Conservation (phyloP, 768 basidiomycete genomes). For the Thelephora ganbajun region DNA sequence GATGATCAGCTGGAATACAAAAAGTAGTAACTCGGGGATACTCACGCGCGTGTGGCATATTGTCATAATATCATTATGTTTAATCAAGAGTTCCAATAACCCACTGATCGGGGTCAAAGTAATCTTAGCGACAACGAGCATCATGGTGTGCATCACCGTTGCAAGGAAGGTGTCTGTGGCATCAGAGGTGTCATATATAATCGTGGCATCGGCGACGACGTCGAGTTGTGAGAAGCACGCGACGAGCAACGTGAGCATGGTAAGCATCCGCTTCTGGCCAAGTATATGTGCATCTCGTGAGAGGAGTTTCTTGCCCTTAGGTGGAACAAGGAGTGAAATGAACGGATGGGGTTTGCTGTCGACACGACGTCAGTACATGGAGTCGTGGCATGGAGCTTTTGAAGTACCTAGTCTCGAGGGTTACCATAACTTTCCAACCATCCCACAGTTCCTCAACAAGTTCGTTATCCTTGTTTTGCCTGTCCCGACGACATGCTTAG, state of each 20-base stretch:
- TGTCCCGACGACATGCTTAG: conserved; percentile 12
- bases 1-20: conserved; percentile 5
- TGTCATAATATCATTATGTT: conserved; percentile 58
- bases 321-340: conserved; percentile 74
- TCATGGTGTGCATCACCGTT: conserved; percentile 75
- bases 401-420: conserved; percentile 79
- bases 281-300: conserved; percentile 82
- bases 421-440: conserved; percentile 73
- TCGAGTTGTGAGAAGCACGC: conserved; percentile 93
- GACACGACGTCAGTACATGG: neutral
- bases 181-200: conserved; percentile 51
- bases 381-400: neutral
- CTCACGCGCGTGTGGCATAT: conserved; percentile 74
- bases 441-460: conserved; percentile 68
- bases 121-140: conserved; percentile 68
- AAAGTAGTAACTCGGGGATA: conserved; percentile 3
- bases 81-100: conserved; percentile 68
- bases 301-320: conserved; percentile 88
- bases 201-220: conserved; percentile 65
- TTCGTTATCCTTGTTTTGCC: conserved; percentile 42
- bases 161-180: conserved; percentile 79
- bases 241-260: conserved; percentile 79
- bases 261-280: conserved; percentile 64
- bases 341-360: conserved; percentile 89
- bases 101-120: conserved; percentile 76